Percentiles rank a stretch among this genome's conserved stretches.
phyloP scores from a whole-genome alignment of 768 basidiomycete genomes.

The Rhizopogon roseolus region DNA sequence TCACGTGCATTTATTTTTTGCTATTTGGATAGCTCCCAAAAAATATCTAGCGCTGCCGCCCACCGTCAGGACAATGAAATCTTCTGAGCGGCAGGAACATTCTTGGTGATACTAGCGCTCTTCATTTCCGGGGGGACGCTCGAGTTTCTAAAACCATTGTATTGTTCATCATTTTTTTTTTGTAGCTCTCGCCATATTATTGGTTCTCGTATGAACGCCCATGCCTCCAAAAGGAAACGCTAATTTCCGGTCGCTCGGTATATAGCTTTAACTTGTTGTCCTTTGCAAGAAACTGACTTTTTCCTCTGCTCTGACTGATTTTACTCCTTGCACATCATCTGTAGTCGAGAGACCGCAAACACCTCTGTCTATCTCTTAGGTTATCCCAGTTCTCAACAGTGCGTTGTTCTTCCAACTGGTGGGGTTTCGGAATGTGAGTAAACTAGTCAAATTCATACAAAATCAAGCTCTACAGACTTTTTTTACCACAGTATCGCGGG shows the following conservation, averaged over 20 bases:
- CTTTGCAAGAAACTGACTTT: not conserved
- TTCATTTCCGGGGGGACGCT: not conserved
- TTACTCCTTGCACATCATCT: not conserved
- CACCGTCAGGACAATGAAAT: too few relatives aligned
- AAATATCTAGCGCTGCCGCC: not conserved
- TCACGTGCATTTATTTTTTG: constrained; percentile 30
- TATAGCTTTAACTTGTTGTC: constrained; percentile 14
- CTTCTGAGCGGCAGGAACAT: too few relatives aligned
- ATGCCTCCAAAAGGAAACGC: not conserved
- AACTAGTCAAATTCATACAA: not conserved
- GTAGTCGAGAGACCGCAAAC: not conserved
- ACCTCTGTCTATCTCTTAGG: not conserved
- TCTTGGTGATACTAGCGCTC: not conserved
- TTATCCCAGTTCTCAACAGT: not conserved
- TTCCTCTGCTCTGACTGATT: not conserved
- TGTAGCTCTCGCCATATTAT: constrained; percentile 9
- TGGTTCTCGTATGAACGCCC: constrained; percentile 13
- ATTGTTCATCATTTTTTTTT: not conserved
- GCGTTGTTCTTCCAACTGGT: not conserved
- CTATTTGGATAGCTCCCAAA: not conserved
- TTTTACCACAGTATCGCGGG: not conserved
- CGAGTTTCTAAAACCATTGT: not conserved
- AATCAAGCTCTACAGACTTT: not conserved
- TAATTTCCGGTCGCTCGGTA: constrained; percentile 28
- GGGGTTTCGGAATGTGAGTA: not conserved